These are phyloP conservation scores for Pogostemon cablin DNA, from an alignment of 257 asterid genomes.

Conservation along the genomic window DNA sequence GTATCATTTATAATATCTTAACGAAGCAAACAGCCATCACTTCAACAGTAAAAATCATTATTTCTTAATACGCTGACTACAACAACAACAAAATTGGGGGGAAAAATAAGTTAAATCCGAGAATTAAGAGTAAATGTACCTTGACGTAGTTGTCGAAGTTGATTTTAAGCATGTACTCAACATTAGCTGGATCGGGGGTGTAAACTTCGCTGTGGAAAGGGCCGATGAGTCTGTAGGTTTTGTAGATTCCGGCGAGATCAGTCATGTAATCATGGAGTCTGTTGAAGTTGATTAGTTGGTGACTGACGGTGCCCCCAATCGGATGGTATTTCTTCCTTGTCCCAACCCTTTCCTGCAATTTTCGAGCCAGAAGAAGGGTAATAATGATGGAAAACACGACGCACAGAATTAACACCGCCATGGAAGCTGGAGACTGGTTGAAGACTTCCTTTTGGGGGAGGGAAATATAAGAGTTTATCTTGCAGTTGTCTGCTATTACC, in stretches of 20 bases:
- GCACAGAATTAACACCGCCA: conserved; percentile 34
- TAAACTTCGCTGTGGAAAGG: conserved; percentile 59
- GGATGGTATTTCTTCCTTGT: conserved; percentile 54
- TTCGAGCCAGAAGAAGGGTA: conserved; percentile 27
- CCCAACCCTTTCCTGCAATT: conserved; percentile 33
- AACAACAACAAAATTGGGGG: no score
- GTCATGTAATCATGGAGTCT: conserved; percentile 73
- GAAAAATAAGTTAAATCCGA: background rate
- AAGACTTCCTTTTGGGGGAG: background rate
- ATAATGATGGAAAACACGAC: conserved; percentile 27
- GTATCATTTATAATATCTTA: background rate
- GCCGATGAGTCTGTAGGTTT: conserved; percentile 60
- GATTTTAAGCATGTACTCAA: conserved; percentile 66
- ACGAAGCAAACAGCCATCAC: background rate
- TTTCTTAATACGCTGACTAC: background rate
- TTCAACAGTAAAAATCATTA: background rate
- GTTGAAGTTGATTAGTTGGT: conserved; percentile 59
- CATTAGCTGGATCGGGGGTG: conserved; percentile 66
- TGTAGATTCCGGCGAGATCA: conserved; percentile 52
- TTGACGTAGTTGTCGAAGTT: conserved; percentile 67
- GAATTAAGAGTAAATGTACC: conserved; percentile 37
- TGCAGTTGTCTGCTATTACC: no score
- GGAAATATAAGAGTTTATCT: background rate
- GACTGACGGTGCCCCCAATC: conserved; percentile 55
- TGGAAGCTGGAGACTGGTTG: background rate